These are phyloP conservation scores for Glebionis coronaria DNA, from an alignment of 129 eudicot species.

Conservation along the genomic window DNA sequence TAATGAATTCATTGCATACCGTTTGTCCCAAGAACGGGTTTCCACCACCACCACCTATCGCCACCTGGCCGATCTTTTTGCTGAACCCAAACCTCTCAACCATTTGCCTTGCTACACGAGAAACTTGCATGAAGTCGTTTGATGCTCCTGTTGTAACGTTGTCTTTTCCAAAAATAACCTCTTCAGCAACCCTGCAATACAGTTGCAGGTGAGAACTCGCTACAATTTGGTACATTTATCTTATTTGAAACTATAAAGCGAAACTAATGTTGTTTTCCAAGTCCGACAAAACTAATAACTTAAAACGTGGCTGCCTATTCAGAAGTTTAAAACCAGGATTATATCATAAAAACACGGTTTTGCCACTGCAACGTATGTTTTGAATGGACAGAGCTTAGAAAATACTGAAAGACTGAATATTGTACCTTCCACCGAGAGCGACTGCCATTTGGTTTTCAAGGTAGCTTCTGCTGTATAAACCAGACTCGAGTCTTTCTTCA, in stretches of 20 bases:
- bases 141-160: slow-evolving; percentile 96
- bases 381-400: neutral
- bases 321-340: neutral
- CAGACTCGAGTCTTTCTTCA: slow-evolving; percentile 96
- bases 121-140: slow-evolving; percentile 96
- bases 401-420: neutral
- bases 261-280: neutral
- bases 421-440: slow-evolving; percentile 95
- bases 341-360: neutral
- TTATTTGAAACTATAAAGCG: neutral
- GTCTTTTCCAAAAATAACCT: slow-evolving; percentile 85
- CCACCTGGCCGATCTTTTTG: slow-evolving; percentile 91
- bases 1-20: slow-evolving; percentile 32
- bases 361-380: neutral
- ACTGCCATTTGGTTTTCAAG: slow-evolving; percentile 98
- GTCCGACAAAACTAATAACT: neutral
- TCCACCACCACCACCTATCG: slow-evolving; percentile 93
- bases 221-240: neutral
- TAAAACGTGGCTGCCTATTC: neutral
- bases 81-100: slow-evolving; percentile 98
- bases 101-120: slow-evolving; percentile 96
- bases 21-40: slow-evolving; percentile 93
- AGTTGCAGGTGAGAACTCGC: neutral
- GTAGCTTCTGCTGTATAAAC: slow-evolving; percentile 93
- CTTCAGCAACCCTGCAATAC: slow-evolving; percentile 74